Base-by-base conservation (phyloP, 306 rosid species). In the Prunus davidiana region DNA sequence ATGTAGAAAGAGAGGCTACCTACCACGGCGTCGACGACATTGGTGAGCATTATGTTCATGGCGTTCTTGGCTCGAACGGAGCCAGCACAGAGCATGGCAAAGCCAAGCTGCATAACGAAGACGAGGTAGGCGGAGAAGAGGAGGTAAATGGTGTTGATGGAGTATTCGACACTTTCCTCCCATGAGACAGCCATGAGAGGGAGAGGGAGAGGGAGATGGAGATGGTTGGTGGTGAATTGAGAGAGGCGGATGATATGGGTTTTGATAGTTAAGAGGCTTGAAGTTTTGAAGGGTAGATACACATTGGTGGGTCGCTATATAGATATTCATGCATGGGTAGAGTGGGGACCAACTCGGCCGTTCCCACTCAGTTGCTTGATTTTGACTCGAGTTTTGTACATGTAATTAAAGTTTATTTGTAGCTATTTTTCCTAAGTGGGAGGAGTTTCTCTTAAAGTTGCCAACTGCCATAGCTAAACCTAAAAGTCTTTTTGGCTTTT, bases 11-110 rank as follows among this genome's bases (percentile, higher is more conserved):
- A 92, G 64, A 92, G 88, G 83, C 96, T 88, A 24, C 96, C 96
- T 55, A 87, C 93, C 19, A 84, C 93, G 0, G 93, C 96, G 75
- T 92, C 93, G 28, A 92, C 93, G 6, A 90, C 91, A 43, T 92
- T 92, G 67, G 93, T 88, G 20, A 92, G 92, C 93, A 91, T 89
- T 46, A 89, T 91, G 86, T 90, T 92, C 85, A 87, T 69, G 62
- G 96, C 89, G 71, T 90, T 93, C 84, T 90, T 93, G 80, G 97
- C 96, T 12, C 92, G 84, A 15, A 90, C 96, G 0, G 96, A 92
- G 45, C 96, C 97, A 0, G 97, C 93, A 63, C 93, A 92, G 67
- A 90, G 88, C 97, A 93, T 89, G 45, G 96, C 96, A 51, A 93
- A 93, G 46, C 97, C 94, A 34, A 89, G 81, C 68, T 93, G 96